phyloP scores from a whole-genome alignment of 106 monocot genomes.

The Allium fistulosum region DNA sequence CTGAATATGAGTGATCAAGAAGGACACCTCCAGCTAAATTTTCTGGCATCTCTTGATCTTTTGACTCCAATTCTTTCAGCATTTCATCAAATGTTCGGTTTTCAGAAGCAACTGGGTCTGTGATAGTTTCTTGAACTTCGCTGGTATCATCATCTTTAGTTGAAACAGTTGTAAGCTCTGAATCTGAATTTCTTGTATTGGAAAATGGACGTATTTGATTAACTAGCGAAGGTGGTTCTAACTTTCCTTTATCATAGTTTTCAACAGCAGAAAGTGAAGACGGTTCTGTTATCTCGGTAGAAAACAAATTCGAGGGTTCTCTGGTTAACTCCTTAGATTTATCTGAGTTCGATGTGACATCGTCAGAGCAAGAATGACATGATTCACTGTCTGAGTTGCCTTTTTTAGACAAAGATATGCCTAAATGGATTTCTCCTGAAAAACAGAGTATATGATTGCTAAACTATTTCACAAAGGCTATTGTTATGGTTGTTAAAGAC shows the following conservation, averaged over 20 bases:
- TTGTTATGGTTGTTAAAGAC: too few species aligned
- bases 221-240: conserved; percentile 29
- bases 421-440: conserved; percentile 82
- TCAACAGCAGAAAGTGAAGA: conserved; percentile 16
- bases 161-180: neutral
- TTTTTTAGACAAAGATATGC: conserved; percentile 48
- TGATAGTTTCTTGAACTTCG: conserved; percentile 8
- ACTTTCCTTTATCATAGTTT: conserved; percentile 35
- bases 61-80: conserved; percentile 49
- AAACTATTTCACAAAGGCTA: too few species aligned
- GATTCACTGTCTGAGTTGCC: conserved; percentile 19
- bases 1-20: conserved; percentile 60
- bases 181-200: conserved; percentile 26
- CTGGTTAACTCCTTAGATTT: conserved; percentile 38
- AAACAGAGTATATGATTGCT: neutral
- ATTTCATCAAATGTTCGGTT: conserved; percentile 51
- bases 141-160: conserved; percentile 11
- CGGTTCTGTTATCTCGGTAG: conserved; percentile 19
- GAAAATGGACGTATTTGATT: conserved; percentile 43
- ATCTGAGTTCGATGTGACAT: conserved; percentile 33
- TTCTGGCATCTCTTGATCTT: conserved; percentile 58
- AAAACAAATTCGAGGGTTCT: conserved; percentile 16
- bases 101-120: conserved; percentile 11
- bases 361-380: conserved; percentile 25
- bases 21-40: conserved; percentile 71